Conservation (phyloP, 2,329 filamentous ascomycete genomes). For the Penicillium sp. region DNA sequence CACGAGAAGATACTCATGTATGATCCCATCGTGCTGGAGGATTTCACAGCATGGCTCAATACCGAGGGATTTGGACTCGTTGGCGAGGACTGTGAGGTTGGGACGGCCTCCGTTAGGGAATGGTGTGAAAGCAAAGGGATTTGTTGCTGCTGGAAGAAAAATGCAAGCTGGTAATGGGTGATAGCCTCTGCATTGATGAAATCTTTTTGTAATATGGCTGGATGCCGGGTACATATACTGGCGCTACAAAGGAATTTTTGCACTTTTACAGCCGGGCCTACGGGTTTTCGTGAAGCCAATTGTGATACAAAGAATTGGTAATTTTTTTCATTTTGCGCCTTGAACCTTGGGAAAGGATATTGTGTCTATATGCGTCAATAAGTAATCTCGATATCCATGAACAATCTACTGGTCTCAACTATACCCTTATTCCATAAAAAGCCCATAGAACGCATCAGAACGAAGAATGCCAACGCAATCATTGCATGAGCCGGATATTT, state of each 20-base stretch:
- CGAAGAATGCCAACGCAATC: neutral
- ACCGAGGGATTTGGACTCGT: slow-evolving; percentile 64
- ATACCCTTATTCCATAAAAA: too few relatives aligned
- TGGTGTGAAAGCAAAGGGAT: slow-evolving; percentile 91
- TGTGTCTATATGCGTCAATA: too few relatives aligned
- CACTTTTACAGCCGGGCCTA: neutral
- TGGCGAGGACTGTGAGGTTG: slow-evolving; percentile 67
- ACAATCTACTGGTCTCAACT: too few relatives aligned
- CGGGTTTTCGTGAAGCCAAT: too few relatives aligned
- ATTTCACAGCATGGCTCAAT: slow-evolving; percentile 82
- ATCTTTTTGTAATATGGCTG: neutral
- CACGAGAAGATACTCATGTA: slow-evolving; percentile 93
- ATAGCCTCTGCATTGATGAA: neutral
- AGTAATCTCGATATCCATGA: too few relatives aligned
- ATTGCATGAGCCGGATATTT: neutral
- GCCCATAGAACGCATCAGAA: too few relatives aligned
- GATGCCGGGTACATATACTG: neutral
- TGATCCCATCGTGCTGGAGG: slow-evolving; percentile 85
- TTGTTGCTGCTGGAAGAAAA: slow-evolving; percentile 72
- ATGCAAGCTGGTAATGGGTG: slow-evolving; percentile 13
- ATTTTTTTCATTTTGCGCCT: too few relatives aligned
- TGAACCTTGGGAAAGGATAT: too few relatives aligned
- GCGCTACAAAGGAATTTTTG: neutral
- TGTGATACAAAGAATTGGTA: too few relatives aligned
- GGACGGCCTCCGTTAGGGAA: slow-evolving; percentile 69